phyloP scores from a whole-genome alignment of 116 monocot genomes.

The Zostera marina region DNA sequence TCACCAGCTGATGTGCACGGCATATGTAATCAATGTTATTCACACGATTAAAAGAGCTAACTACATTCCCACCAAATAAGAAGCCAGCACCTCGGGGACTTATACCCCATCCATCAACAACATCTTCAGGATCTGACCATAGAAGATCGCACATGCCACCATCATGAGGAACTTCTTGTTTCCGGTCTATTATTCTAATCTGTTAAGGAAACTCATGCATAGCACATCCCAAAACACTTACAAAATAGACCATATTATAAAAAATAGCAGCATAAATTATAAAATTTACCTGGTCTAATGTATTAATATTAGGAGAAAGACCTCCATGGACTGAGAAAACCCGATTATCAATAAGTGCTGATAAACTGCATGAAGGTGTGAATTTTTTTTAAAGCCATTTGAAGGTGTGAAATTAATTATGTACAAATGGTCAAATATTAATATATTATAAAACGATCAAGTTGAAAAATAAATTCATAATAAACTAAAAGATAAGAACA shows the following conservation, averaged over 20 bases:
- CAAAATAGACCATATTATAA: not conserved
- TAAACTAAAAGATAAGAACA: conserved; percentile 10
- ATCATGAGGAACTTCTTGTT: conserved; percentile 98
- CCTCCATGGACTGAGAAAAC: conserved; percentile 94
- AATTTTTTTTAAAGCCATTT: too few relatives aligned
- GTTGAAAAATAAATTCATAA: not conserved
- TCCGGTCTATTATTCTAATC: conserved; percentile 94
- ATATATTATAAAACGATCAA: not conserved
- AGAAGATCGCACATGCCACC: conserved; percentile 95
- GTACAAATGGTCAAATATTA: too few relatives aligned
- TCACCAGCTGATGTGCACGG: conserved; percentile 93
- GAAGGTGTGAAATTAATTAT: not conserved
- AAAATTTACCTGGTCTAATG: conserved; percentile 68
- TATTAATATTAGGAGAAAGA: conserved; percentile 68
- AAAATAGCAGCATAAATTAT: conserved; percentile 6
- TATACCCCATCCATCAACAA: conserved; percentile 88
- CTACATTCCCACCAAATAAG: conserved; percentile 82
- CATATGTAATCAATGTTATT: conserved; percentile 95
- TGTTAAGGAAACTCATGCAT: conserved; percentile 10
- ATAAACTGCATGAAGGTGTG: conserved; percentile 36
- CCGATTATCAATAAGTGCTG: conserved; percentile 89
- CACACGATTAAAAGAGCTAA: conserved; percentile 68
- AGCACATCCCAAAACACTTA: not conserved
- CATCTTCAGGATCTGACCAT: conserved; percentile 98
- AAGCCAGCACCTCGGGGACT: conserved; percentile 95